Percentiles rank a stretch among this genome's conserved stretches.
Evolutionary conservation across 768 basidiomycete species (phyloP).

Genomic region (Porphyrellus cyaneotinctus): DNA sequence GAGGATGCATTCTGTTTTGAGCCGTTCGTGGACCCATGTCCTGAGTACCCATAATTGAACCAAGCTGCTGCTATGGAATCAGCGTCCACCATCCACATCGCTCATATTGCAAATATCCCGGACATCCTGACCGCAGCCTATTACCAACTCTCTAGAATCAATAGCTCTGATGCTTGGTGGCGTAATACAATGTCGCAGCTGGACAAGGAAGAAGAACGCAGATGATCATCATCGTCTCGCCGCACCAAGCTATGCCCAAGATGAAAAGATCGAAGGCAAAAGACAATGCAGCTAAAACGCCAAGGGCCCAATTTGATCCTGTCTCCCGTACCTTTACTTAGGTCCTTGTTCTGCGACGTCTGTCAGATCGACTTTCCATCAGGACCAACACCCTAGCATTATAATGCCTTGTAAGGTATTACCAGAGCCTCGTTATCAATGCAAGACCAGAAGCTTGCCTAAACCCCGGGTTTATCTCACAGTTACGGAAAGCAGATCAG

Average conservation of each 20-base stretch:
- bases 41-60: too few relatives aligned
- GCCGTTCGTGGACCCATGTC: not conserved
- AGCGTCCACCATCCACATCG: conserved; percentile 2
- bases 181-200: not conserved
- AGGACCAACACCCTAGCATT: too few relatives aligned
- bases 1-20: not conserved
- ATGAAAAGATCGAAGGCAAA: not conserved
- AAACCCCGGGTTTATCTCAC: conserved; percentile 4
- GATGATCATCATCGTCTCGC: not conserved
- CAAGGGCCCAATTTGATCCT: not conserved
- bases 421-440: not conserved
- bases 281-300: too few relatives aligned
- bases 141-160: conserved; percentile 2
- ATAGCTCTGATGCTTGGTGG: not conserved
- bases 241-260: not conserved
- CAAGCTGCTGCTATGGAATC: not conserved
- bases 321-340: conserved; percentile 8
- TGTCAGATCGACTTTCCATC: too few relatives aligned
- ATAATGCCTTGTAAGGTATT: too few relatives aligned
- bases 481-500: not conserved
- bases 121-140: not conserved
- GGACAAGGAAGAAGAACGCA: not conserved
- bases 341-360: conserved; percentile 11
- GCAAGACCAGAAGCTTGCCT: conserved; percentile 5
- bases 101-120: conserved; percentile 5